phyloP scores from a whole-genome alignment of 805 yeast species.

The Allodekkera sacchari region DNA sequence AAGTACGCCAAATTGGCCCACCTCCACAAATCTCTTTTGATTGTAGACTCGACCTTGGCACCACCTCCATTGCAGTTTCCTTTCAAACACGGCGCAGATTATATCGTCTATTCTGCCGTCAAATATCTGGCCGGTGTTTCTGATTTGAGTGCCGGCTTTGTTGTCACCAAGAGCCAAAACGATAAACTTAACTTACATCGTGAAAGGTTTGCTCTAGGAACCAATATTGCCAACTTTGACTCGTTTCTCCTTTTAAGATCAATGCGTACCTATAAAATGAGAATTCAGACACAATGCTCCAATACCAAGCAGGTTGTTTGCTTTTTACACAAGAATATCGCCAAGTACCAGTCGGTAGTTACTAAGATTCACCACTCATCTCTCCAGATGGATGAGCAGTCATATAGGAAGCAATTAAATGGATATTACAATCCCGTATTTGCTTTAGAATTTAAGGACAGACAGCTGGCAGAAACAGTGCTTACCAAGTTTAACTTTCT shows the following conservation, averaged over 20 bases:
- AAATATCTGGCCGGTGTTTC: slow-evolving; percentile 50
- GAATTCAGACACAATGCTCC: slow-evolving; percentile 38
- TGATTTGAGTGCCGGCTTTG: slow-evolving; percentile 45
- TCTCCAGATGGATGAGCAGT: slow-evolving; percentile 31
- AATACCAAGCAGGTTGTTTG: slow-evolving; percentile 35
- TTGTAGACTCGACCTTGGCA: slow-evolving; percentile 49
- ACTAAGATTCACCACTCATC: slow-evolving; percentile 37
- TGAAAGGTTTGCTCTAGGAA: slow-evolving; percentile 39
- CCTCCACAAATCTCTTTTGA: slow-evolving; percentile 31
- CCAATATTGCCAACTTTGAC: slow-evolving; percentile 45
- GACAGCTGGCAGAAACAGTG: slow-evolving; percentile 29
- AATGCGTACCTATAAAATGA: slow-evolving; percentile 41
- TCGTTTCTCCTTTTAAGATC: slow-evolving; percentile 39
- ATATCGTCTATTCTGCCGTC: slow-evolving; percentile 47
- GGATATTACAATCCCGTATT: slow-evolving; percentile 40
- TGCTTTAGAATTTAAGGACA: slow-evolving; percentile 30
- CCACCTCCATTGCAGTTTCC: slow-evolving; percentile 51
- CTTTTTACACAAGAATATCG: slow-evolving; percentile 27
- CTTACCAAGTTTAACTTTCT: slow-evolving; percentile 40
- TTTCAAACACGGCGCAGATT: slow-evolving; percentile 42
- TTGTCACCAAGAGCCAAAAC: slow-evolving; percentile 31
- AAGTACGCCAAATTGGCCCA: slow-evolving; percentile 37
- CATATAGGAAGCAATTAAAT: slow-evolving; percentile 32
- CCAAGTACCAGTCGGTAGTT: slow-evolving; percentile 26
- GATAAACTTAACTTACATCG: slow-evolving; percentile 26